phyloP scores from a whole-genome alignment of 2,329 filamentous ascomycete species.

The Fusarium annulatum region DNA sequence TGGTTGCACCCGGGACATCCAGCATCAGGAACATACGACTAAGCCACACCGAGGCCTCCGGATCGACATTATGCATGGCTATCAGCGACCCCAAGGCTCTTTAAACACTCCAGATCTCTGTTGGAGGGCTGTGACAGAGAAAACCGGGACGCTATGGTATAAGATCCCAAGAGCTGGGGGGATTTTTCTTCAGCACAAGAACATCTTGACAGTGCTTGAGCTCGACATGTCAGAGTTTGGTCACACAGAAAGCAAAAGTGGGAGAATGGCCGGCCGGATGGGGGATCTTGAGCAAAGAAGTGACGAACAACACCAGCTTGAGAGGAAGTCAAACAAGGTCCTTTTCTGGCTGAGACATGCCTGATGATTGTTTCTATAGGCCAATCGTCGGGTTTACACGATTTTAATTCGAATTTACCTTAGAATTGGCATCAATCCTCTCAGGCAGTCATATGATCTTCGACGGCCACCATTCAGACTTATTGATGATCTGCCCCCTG shows the following conservation, averaged over 20 bases:
- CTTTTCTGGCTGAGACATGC: too few species aligned
- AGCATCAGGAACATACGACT: neutral
- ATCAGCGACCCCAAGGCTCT: neutral
- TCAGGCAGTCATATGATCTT: too few species aligned
- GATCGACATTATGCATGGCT: neutral
- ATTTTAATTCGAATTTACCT: too few species aligned
- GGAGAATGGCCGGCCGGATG: neutral
- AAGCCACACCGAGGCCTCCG: neutral
- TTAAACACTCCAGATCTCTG: neutral
- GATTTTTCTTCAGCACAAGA: neutral
- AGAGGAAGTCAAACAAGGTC: neutral
- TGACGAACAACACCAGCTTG: neutral
- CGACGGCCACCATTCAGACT: too few species aligned
- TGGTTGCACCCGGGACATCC: neutral
- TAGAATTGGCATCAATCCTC: too few species aligned
- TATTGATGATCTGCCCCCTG: neutral
- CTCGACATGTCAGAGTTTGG: neutral
- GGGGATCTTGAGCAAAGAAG: neutral
- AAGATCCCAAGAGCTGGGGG: neutral
- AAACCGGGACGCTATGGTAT: neutral
- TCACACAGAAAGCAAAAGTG: neutral
- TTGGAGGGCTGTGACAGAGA: neutral
- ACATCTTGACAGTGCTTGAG: neutral
- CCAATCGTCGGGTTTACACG: too few species aligned
- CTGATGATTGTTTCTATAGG: too few species aligned